phyloP scores from a whole-genome alignment of 371 early-diverging fungal species.

The Apophysomyces sp. region DNA sequence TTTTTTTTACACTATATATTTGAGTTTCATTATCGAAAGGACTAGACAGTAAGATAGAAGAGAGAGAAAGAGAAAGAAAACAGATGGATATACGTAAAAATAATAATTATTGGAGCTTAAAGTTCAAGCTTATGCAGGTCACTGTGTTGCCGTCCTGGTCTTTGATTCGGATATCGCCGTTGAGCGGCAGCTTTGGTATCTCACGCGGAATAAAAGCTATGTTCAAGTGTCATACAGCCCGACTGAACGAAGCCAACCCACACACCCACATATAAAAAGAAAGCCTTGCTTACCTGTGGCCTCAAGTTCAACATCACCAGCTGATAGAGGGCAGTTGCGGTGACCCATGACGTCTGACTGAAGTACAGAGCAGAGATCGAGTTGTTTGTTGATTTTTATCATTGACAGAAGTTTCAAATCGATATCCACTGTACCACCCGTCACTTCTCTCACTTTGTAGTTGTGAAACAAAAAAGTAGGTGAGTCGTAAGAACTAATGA shows the following conservation, averaged over 20 bases:
- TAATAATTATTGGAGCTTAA: conserved; percentile 24
- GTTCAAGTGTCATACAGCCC: neutral
- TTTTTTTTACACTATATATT: no score
- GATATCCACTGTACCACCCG: conserved; percentile 38
- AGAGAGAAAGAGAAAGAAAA: neutral
- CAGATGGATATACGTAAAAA: neutral
- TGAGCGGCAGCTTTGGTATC: conserved; percentile 42
- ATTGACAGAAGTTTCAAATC: conserved; percentile 40
- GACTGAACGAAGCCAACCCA: neutral
- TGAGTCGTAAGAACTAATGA: no score
- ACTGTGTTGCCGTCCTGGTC: conserved; percentile 41
- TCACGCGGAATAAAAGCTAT: conserved; percentile 46
- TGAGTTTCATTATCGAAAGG: no score
- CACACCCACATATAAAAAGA: neutral
- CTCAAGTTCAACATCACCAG: conserved; percentile 38
- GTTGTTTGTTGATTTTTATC: conserved; percentile 46
- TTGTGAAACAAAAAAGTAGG: conserved; percentile 3
- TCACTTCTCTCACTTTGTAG: conserved; percentile 29
- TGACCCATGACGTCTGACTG: conserved; percentile 40
- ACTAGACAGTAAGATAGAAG: no score
- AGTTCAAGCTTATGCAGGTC: conserved; percentile 43
- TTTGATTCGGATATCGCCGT: conserved; percentile 38
- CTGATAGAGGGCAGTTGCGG: conserved; percentile 30
- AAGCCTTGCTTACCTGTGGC: conserved; percentile 31
- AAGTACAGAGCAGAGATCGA: conserved; percentile 38